These are phyloP conservation scores for Aspergillus nanangensis DNA, from an alignment of 495 filamentous ascomycete genomes.

Conservation along the genomic window DNA sequence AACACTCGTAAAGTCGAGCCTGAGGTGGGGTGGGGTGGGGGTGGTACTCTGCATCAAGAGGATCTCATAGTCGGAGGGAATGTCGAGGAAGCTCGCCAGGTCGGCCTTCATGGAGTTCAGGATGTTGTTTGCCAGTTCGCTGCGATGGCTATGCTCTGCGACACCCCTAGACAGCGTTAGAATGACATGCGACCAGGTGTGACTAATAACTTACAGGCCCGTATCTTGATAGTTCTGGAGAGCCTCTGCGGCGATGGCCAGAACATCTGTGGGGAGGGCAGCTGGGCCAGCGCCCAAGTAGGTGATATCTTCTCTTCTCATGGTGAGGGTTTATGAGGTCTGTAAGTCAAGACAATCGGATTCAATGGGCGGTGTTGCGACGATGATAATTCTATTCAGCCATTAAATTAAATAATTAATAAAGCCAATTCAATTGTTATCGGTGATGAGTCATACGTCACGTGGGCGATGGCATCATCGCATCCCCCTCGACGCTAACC, in stretches of 20 bases:
- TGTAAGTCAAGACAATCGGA: background rate
- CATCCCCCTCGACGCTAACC: no score
- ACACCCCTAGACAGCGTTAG: slow-evolving; percentile 25
- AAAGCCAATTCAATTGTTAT: no score
- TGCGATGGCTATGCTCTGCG: slow-evolving; percentile 87
- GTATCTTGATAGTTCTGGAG: slow-evolving; percentile 79
- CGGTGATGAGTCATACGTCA: no score
- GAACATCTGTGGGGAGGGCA: slow-evolving; percentile 69
- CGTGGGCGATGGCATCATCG: no score
- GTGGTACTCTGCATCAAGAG: slow-evolving; percentile 65
- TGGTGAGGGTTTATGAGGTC: slow-evolving; percentile 1
- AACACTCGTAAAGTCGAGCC: no score
- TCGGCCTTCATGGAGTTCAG: slow-evolving; percentile 61
- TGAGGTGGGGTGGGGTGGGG: no score
- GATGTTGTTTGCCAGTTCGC: slow-evolving; percentile 66
- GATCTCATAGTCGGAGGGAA: slow-evolving; percentile 72
- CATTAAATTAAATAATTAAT: no score
- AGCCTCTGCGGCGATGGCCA: slow-evolving; percentile 66
- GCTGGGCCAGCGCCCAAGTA: slow-evolving; percentile 91
- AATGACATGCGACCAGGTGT: background rate
- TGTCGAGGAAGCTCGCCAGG: slow-evolving; percentile 64
- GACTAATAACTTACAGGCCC: slow-evolving; percentile 58
- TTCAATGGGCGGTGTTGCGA: background rate
- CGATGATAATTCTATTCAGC: no score
- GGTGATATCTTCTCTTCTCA: slow-evolving; percentile 54